Base-by-base conservation (phyloP, 495 filamentous ascomycete species). In the Podospora anserina region DNA sequence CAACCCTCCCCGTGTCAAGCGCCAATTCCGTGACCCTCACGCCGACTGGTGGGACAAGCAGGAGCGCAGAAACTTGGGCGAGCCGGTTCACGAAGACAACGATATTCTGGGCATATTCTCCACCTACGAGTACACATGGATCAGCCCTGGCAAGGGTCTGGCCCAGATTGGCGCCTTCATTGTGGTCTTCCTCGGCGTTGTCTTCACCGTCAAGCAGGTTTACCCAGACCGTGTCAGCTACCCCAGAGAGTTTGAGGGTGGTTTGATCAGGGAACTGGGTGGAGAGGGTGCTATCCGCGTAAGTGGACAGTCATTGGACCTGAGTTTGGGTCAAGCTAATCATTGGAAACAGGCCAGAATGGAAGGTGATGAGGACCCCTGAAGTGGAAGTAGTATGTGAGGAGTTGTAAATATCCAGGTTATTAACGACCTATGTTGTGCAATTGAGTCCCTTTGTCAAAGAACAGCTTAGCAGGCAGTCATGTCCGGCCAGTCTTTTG, bases 41-140 rank as follows among this genome's bases (percentile, higher is more conserved):
- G 94, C 80, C 73, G 90, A 92, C 77, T 98, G 93, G 92, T 98
- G 94, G 94, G 94, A 98, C 79, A 90, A 92, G 83, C 94, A 98
- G 77, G 94, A 97, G 78, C 90, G 94, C 73, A 89, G 94, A 67
- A 97, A 98, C 83, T 99, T 89, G 73, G 93, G 93, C 74, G 96
- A 99, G 80, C 91, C 93, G 4, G 88, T 96, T 30, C 94, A 99
- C 78, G 96, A 99, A 80, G 96, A 99, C 79, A 89, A 98, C 76
- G 96, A 99, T 78, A 88, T 97, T 65, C 85, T 98, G 23, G 94
- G 94, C 74, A 89, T 96, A 66, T 94, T 99, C 82, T 89, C 90
- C 63, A 87, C 91, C 2, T 88, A 97, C 75, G 90, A 94, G 71
- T 98, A 99, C 81, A 94, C 88, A 27, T 94, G 95, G 82, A 87